phyloP scores from a whole-genome alignment of 139 green algal genomes.

The Mesotaenium endlicherianum region DNA sequence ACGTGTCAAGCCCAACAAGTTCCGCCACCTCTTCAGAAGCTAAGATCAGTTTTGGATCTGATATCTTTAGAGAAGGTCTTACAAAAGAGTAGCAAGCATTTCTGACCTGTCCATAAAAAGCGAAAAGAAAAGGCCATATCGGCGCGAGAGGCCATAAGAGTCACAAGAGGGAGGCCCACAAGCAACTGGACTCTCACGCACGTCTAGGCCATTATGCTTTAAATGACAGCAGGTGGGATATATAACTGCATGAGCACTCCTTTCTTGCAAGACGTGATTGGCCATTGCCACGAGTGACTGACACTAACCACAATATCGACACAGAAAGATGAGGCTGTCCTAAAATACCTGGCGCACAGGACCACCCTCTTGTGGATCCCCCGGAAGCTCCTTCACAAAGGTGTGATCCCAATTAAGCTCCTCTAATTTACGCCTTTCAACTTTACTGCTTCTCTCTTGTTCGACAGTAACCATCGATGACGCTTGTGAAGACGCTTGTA shows the following conservation, averaged over 20 bases:
- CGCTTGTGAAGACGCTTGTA: too few species aligned
- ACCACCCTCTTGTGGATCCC: not conserved
- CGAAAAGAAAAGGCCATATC: not conserved
- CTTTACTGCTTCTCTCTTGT: too few species aligned
- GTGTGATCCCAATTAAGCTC: constrained; percentile 22
- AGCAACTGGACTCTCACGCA: not conserved
- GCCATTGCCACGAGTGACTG: not conserved
- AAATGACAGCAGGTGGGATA: not conserved
- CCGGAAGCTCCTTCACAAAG: constrained; percentile 37
- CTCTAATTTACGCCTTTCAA: too few species aligned
- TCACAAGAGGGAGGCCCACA: not conserved
- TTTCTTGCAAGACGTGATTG: not conserved
- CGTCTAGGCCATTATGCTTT: not conserved
- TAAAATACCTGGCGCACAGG: constrained; percentile 13
- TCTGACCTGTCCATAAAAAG: not conserved
- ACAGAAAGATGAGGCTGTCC: not conserved
- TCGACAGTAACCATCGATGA: too few species aligned
- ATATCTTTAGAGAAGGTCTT: constrained; percentile 9
- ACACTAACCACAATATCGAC: not conserved
- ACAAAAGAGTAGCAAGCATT: constrained; percentile 38
- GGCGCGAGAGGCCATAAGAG: not conserved
- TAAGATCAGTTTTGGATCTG: constrained; percentile 4
- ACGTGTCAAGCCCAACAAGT: constrained; percentile 6
- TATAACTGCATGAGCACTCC: not conserved
- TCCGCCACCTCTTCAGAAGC: constrained; percentile 23